A percentile compares a stretch with the other conserved stretches of the same genome.
Evolutionary conservation across 331 rosid species (phyloP).

Genomic region (Erythrophleum ivorense): DNA sequence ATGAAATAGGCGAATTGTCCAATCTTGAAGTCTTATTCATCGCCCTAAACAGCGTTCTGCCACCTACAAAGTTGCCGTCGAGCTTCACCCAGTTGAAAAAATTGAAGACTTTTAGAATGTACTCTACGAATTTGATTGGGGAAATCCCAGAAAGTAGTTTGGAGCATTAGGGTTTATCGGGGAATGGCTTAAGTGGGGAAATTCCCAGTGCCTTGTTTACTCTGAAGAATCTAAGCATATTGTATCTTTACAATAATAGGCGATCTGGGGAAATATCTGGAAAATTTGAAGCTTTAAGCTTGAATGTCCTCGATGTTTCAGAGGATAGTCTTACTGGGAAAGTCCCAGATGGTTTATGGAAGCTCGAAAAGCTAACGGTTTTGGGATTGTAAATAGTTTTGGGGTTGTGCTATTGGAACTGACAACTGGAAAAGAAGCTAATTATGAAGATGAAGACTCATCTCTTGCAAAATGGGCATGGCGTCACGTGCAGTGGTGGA

Average conservation of each 20-base stretch:
- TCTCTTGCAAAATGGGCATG: constrained; percentile 38
- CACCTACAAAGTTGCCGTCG: constrained; percentile 46
- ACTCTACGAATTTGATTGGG: constrained; percentile 36
- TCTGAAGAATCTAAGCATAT: constrained; percentile 46
- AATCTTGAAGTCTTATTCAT: constrained; percentile 46
- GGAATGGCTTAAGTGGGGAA: constrained; percentile 39
- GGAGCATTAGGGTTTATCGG: constrained; percentile 40
- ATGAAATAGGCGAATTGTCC: constrained; percentile 55
- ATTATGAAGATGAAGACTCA: constrained; percentile 34
- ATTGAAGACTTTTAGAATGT: constrained; percentile 39
- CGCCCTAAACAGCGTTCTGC: not conserved
- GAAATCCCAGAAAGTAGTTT: constrained; percentile 42
- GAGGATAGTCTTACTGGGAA: constrained; percentile 45
- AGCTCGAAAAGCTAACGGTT: constrained; percentile 38
- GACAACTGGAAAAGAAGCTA: constrained; percentile 36
- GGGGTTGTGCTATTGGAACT: constrained; percentile 35
- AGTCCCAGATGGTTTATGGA: constrained; percentile 53
- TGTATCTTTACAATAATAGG: constrained; percentile 43
- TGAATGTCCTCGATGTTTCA: constrained; percentile 51
- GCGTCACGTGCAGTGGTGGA: constrained; percentile 12
- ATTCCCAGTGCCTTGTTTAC: constrained; percentile 48
- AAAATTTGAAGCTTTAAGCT: constrained; percentile 43
- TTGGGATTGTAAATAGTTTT: constrained; percentile 43
- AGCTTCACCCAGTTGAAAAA: constrained; percentile 50
- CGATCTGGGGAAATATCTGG: constrained; percentile 55